Conservation (phyloP, 2,329 filamentous ascomycete species). For the Gaeumannomyces sp. region DNA sequence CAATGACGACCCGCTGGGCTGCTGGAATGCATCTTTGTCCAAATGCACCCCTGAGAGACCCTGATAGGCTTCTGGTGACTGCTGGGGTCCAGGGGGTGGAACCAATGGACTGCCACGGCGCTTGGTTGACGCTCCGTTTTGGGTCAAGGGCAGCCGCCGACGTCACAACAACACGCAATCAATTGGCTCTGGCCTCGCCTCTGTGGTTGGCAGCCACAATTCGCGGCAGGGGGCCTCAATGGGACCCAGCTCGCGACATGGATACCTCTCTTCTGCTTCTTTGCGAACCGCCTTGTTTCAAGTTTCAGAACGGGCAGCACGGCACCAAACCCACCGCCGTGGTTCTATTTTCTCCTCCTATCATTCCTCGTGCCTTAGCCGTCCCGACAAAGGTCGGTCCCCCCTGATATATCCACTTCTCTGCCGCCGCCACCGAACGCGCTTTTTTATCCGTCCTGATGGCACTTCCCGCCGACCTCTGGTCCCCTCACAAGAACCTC, state of each 20-base stretch:
- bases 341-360: background rate
- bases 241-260: background rate
- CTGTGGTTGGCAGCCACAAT: background rate
- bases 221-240: background rate
- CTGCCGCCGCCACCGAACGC: too few relatives aligned
- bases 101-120: background rate
- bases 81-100: too few relatives aligned
- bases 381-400: background rate
- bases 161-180: constrained; percentile 17
- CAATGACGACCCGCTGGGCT: background rate
- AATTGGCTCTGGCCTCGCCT: constrained; percentile 10
- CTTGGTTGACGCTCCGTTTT: background rate
- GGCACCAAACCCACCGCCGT: background rate
- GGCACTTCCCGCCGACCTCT: background rate
- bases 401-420: background rate
- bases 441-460: background rate
- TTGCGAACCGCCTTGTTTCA: constrained; percentile 12
- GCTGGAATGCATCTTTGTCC: background rate
- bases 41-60: background rate
- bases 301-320: constrained; percentile 12
- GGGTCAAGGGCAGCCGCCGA: constrained; percentile 17
- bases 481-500: background rate
- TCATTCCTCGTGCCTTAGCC: background rate
- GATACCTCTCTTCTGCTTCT: background rate
- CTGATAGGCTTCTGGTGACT: background rate